phyloP scores from a whole-genome alignment of 2,329 filamentous ascomycete genomes.

The Xylariaceae sp. region DNA sequence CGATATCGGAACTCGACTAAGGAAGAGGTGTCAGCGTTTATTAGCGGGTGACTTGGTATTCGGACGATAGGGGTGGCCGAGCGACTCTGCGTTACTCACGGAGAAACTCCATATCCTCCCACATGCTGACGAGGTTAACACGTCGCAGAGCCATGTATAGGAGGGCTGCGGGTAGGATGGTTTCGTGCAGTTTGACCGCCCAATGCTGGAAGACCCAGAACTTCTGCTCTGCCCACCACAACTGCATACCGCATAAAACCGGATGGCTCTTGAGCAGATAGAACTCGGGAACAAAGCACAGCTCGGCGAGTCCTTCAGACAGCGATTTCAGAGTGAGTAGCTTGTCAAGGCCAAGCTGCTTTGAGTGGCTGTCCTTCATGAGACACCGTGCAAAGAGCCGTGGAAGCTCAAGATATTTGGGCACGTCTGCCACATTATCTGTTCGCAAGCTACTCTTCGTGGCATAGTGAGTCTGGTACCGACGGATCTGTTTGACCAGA shows the following conservation, averaged over 20 bases:
- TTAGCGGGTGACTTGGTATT: neutral
- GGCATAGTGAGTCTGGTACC: neutral
- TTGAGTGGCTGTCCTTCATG: neutral
- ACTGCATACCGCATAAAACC: conserved; percentile 11
- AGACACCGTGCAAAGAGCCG: neutral
- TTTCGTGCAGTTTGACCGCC: conserved; percentile 1
- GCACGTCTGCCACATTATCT: neutral
- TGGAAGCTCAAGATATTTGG: neutral
- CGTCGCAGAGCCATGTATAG: conserved; percentile 7
- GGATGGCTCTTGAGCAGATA: neutral
- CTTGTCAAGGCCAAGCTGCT: neutral
- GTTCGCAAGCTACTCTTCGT: neutral
- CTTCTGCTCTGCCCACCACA: conserved; percentile 6
- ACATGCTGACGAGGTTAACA: neutral
- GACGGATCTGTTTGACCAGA: neutral
- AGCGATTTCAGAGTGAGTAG: neutral
- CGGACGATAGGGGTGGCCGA: neutral
- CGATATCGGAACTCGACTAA: neutral
- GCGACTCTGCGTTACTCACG: conserved; percentile 3
- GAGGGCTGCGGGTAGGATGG: conserved; percentile 8
- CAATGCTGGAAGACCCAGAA: neutral
- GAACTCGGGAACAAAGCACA: neutral
- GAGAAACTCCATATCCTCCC: conserved; percentile 12
- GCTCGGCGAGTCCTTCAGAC: neutral
- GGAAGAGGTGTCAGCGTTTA: neutral